Evolutionary conservation across 805 yeast genomes (phyloP), one percentile per base, ranked within the genome.

Genomic region (Saccharomycopsis fibuligera): DNA sequence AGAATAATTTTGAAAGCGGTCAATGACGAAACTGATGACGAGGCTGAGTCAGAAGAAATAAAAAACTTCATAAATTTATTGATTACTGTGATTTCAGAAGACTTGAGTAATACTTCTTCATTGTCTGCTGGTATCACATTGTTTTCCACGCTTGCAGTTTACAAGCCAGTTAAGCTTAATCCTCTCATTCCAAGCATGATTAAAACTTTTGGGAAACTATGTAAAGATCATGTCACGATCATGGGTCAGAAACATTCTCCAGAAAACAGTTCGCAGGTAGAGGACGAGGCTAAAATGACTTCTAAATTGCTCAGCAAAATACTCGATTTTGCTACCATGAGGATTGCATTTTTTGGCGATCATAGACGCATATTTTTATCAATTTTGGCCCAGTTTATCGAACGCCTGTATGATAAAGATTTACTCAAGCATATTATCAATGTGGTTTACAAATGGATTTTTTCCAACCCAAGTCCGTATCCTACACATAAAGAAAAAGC

Each of bases 401-500:
- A 93, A 57, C 75, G 96, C 35, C 86, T 96, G 0, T 74, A 79
- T 51, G 96, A 90, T 58, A 81, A 80, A 51, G 79, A 76, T 22
- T 76, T 93, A 6, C 69, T 90, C 52, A 77, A 77, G 52, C 83
- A 82, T 59, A 85, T 93, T 41, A 79, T 91, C 23, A 73, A 74
- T 25, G 81, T 89, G 55, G 91, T 90, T 1, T 78, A 90, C 58
- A 75, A 75, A 14, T 93, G 99, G 99, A 91, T 90, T 0, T 89
- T 95, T 60, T 78, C 87, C 2, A 78, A 82, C 49, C 71, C 79
- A 3, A 96, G 87, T 55, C 72, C 87, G 21, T 89, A 89, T 70
- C 99, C 99, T 2, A 87, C 98, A 0, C 80, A 85, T 2, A 95
- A 93, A 62, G 99, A 93, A 60, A 93, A 93, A 62, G 96, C 98